These are phyloP conservation scores for Echria macrotheca DNA, from an alignment of 495 filamentous ascomycete species.

Conservation along the genomic window DNA sequence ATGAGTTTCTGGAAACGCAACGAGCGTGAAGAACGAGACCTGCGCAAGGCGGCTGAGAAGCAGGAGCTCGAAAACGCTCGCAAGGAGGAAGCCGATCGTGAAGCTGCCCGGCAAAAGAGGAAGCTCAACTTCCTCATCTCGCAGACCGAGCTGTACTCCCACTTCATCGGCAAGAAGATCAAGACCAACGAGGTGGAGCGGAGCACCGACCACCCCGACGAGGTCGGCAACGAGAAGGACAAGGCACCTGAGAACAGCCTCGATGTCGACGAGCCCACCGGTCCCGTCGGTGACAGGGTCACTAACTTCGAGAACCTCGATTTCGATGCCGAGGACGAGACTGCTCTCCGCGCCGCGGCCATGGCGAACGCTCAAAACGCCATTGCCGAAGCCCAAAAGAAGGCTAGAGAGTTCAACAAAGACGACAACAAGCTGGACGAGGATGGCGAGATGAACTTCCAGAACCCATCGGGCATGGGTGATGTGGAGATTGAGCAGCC, in stretches of 20 bases:
- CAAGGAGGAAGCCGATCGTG: constrained; percentile 92
- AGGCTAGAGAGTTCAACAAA: constrained; percentile 87
- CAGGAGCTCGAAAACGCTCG: constrained; percentile 96
- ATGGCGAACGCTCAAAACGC: constrained; percentile 96
- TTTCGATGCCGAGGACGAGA: constrained; percentile 93
- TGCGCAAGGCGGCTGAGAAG: constrained; percentile 87
- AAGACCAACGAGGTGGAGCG: constrained; percentile 90
- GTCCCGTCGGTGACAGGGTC: constrained; percentile 59
- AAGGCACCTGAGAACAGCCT: constrained; percentile 41
- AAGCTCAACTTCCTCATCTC: constrained; percentile 99
- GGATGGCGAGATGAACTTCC: constrained; percentile 98
- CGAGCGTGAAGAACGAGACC: constrained; percentile 91
- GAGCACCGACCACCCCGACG: constrained; percentile 73
- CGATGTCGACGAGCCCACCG: constrained; percentile 55
- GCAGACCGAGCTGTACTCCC: constrained; percentile 96
- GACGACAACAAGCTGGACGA: constrained; percentile 59
- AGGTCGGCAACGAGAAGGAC: constrained; percentile 41
- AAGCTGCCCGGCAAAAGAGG: constrained; percentile 93
- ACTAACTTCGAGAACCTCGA: constrained; percentile 92
- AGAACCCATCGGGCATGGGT: constrained; percentile 92
- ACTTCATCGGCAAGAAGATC: constrained; percentile 99
- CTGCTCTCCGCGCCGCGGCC: constrained; percentile 70
- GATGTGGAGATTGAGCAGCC: constrained; percentile 92
- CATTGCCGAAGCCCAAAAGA: constrained; percentile 89
- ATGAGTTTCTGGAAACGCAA: constrained; percentile 99